These are phyloP conservation scores for Diphasiastrum complanatum DNA, from an alignment of 83 land plant species.

Conservation along the genomic window DNA sequence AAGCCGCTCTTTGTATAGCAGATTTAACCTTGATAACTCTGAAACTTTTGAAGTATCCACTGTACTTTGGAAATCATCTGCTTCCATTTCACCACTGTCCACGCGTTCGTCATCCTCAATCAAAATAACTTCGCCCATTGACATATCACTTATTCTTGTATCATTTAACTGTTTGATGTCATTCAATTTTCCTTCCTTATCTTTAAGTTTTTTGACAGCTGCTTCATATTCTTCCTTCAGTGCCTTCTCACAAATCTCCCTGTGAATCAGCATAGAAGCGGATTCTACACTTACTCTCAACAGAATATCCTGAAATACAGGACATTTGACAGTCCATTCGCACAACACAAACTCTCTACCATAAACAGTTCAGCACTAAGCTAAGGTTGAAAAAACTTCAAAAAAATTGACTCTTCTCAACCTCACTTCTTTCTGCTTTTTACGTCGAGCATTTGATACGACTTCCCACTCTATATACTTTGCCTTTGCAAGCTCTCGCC, in stretches of 20 bases:
- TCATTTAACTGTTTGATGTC: background rate
- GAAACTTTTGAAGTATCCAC: no score
- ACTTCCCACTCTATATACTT: slow-evolving; percentile 63
- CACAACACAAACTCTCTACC: no score
- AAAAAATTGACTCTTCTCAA: slow-evolving; percentile 11
- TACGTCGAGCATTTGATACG: slow-evolving; percentile 37
- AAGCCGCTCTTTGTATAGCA: slow-evolving; percentile 24
- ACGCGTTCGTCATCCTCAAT: slow-evolving; percentile 19
- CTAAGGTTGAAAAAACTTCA: slow-evolving; percentile 19
- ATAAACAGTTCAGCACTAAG: slow-evolving; percentile 5
- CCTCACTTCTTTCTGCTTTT: slow-evolving; percentile 61
- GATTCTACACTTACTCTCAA: no score
- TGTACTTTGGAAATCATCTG: no score
- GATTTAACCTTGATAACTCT: slow-evolving; percentile 20
- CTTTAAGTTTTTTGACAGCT: slow-evolving; percentile 6
- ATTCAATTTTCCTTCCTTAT: background rate
- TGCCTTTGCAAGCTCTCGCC: slow-evolving; percentile 81
- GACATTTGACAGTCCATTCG: no score
- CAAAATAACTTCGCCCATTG: slow-evolving; percentile 10
- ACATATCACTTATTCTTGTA: slow-evolving; percentile 9
- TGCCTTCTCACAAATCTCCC: slow-evolving; percentile 17
- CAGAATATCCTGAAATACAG: no score
- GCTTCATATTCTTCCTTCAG: slow-evolving; percentile 21
- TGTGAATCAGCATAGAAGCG: no score
- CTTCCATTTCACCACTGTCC: slow-evolving; percentile 17